Percentiles rank a stretch among this genome's conserved stretches.
These are phyloP conservation scores for Acer saccharum DNA, from an alignment of 345 rosid species.

Conservation along the genomic window DNA sequence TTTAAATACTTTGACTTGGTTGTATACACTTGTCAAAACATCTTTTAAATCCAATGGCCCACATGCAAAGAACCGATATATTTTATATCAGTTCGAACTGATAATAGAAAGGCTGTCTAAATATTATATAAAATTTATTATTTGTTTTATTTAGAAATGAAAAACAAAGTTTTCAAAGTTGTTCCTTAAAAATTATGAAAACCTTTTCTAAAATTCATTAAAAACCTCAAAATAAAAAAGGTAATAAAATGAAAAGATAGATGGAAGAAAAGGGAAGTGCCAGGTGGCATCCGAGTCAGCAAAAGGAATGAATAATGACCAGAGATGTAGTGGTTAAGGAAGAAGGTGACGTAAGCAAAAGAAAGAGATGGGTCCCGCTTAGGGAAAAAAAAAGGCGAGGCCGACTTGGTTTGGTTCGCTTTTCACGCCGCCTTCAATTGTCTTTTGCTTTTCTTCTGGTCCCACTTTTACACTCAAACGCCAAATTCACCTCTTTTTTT, in stretches of 20 bases:
- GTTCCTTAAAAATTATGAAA: too few relatives aligned
- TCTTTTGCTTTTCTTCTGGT: constrained; percentile 18
- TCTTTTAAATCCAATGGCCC: too few relatives aligned
- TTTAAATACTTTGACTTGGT: too few relatives aligned
- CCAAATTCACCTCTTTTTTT: not conserved
- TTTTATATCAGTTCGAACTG: too few relatives aligned
- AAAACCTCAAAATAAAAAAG: too few relatives aligned
- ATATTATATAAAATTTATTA: too few relatives aligned
- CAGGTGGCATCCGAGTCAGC: constrained; percentile 53
- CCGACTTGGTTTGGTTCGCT: constrained; percentile 17
- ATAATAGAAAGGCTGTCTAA: too few relatives aligned
- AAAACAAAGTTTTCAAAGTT: too few relatives aligned
- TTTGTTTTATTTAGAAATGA: too few relatives aligned
- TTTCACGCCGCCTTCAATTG: constrained; percentile 62
- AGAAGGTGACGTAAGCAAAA: constrained; percentile 31
- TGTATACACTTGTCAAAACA: too few relatives aligned
- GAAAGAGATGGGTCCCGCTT: constrained; percentile 21
- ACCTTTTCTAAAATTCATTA: too few relatives aligned
- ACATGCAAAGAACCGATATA: too few relatives aligned
- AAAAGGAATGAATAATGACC: constrained; percentile 8
- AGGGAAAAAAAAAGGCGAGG: not conserved
- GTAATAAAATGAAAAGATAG: not conserved
- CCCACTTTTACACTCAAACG: not conserved
- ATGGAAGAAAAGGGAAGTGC: constrained; percentile 14
- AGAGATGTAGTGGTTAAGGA: constrained; percentile 42